Percentiles rank a stretch among this genome's conserved stretches.
Conservation (phyloP, 768 basidiomycete species). For the Boletus insuetus region DNA sequence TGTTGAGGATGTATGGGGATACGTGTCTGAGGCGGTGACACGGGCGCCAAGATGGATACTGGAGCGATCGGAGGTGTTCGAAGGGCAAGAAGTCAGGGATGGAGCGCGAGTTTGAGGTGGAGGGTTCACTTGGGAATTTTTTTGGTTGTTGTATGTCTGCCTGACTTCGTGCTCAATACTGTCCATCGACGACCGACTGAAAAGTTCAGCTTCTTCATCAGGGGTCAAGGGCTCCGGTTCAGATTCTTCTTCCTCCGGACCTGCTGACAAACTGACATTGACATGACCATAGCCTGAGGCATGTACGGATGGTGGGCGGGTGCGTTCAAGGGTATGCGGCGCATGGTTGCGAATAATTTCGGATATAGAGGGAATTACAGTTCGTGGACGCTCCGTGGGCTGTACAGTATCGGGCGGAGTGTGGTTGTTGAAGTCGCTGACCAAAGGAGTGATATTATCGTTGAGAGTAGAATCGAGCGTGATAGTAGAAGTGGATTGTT, state of each 20-base stretch:
- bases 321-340: conserved; percentile 51
- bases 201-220: conserved; percentile 59
- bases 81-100: conserved; percentile 33
- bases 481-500: conserved; percentile 31
- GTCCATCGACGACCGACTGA: conserved; percentile 84
- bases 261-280: conserved; percentile 41
- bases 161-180: conserved; percentile 83
- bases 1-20: conserved; percentile 49
- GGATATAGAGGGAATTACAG: conserved; percentile 74
- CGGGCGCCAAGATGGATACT: conserved; percentile 37
- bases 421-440: conserved; percentile 10
- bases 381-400: conserved; percentile 37
- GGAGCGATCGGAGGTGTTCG: conserved; percentile 53
- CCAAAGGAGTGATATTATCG: conserved; percentile 15
- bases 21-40: conserved; percentile 45
- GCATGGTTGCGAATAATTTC: conserved; percentile 83
- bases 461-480: conserved; percentile 22
- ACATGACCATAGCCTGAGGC: conserved; percentile 49
- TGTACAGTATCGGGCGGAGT: conserved; percentile 12
- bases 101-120: conserved; percentile 42
- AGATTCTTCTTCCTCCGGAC: conserved; percentile 52
- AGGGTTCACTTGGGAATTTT: conserved; percentile 27
- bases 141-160: conserved; percentile 63
- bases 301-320: conserved; percentile 45
- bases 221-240: conserved; percentile 47